Conservation (phyloP, 306 rosid genomes). For the Ormosia semicastrata region DNA sequence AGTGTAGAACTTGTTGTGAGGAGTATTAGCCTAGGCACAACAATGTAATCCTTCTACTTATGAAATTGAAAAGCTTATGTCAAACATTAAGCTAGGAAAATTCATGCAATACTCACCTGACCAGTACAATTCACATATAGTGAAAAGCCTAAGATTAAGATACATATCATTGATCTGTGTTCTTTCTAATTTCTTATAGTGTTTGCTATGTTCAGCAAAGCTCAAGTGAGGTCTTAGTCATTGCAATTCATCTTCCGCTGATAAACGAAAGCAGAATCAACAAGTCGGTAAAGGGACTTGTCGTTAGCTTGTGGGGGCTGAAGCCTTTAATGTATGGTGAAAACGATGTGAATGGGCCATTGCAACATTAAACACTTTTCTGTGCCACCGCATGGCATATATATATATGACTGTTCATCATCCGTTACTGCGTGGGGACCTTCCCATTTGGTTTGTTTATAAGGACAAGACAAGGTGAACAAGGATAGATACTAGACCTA, state of each 20-base stretch:
- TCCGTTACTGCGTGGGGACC: neutral
- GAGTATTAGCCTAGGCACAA: neutral
- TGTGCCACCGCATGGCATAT: neutral
- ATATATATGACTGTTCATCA: neutral
- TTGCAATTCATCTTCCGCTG: neutral
- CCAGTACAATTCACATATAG: neutral
- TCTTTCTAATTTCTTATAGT: neutral
- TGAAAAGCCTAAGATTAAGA: neutral
- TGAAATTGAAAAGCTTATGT: neutral
- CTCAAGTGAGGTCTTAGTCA: neutral
- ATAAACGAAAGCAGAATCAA: neutral
- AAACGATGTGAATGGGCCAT: conserved; percentile 3
- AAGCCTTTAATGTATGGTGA: conserved; percentile 12
- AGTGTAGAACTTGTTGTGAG: neutral
- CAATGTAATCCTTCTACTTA: neutral
- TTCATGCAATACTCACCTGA: neutral
- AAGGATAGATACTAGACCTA: neutral
- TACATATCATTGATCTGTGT: neutral
- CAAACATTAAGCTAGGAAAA: neutral
- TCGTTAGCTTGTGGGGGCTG: conserved; percentile 11
- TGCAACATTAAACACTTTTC: conserved; percentile 11
- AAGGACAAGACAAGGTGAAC: conserved; percentile 15
- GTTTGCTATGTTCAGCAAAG: neutral
- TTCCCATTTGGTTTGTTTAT: conserved; percentile 9
- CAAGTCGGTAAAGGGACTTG: conserved; percentile 6